These are phyloP conservation scores for Mikania micrantha DNA, from an alignment of 129 eudicot species.

Conservation along the genomic window DNA sequence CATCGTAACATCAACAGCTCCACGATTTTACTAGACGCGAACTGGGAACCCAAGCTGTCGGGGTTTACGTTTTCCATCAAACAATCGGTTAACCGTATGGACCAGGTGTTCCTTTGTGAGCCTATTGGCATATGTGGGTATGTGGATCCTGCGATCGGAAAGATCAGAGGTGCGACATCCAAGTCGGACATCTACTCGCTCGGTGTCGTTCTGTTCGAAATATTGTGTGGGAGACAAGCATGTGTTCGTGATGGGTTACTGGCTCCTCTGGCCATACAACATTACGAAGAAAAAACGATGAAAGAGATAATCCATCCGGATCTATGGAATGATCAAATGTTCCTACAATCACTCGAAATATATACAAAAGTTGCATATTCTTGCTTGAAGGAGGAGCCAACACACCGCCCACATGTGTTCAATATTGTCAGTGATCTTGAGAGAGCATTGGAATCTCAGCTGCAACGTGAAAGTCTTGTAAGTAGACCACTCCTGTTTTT, in stretches of 20 bases:
- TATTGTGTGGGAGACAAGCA: background rate
- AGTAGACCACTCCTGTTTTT: background rate
- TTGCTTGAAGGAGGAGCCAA: background rate
- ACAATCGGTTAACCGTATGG: background rate
- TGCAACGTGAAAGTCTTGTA: background rate
- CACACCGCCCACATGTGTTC: background rate
- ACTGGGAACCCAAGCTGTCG: background rate
- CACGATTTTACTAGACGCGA: background rate
- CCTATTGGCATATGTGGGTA: background rate
- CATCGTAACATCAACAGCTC: background rate
- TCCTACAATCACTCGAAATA: rapidly evolving
- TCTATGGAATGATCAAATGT: background rate
- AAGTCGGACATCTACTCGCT: conserved; percentile 5
- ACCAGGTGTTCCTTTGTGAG: background rate
- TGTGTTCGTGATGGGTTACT: background rate
- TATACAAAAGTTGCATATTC: background rate
- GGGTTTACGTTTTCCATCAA: background rate
- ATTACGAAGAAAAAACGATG: background rate
- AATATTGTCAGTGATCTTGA: background rate
- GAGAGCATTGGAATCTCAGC: background rate
- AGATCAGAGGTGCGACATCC: background rate
- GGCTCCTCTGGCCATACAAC: background rate
- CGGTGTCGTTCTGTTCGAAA: background rate
- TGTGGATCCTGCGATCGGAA: background rate
- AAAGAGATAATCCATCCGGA: background rate